Evolutionary conservation across 768 basidiomycete species (phyloP).

Genomic region (Tricholoma flavovirens): DNA sequence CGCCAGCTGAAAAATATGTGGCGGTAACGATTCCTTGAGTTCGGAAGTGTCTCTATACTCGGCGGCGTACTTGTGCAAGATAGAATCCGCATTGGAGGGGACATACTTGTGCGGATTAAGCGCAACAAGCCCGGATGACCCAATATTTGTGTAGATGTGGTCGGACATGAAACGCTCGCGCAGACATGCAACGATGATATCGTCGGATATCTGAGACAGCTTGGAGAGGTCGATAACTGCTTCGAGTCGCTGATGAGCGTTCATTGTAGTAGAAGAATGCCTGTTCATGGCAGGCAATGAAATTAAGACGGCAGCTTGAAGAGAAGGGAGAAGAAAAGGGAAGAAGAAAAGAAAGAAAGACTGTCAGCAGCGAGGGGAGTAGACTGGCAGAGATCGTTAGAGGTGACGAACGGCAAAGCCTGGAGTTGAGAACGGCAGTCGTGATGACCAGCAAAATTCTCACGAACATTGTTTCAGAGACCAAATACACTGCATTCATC

Average conservation of each 20-base stretch:
- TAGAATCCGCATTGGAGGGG: constrained; percentile 73
- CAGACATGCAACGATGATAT: constrained; percentile 77
- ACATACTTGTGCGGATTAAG: constrained; percentile 94
- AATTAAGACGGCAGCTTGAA: not conserved
- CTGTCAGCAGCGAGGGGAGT: not conserved
- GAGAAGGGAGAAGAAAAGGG: not conserved
- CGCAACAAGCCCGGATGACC: constrained; percentile 70
- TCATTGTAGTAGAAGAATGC: constrained; percentile 32
- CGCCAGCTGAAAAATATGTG: constrained; percentile 90
- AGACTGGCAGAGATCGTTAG: not conserved
- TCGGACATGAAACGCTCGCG: constrained; percentile 86
- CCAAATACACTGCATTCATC: not conserved
- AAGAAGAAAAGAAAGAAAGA: not conserved
- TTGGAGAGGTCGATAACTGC: constrained; percentile 62
- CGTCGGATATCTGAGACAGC: constrained; percentile 69
- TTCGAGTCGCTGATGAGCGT: constrained; percentile 66
- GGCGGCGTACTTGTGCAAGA: constrained; percentile 79
- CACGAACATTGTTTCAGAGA: not conserved
- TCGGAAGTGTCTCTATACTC: constrained; percentile 75
- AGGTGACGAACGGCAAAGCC: too few species aligned
- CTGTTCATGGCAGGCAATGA: constrained; percentile 22
- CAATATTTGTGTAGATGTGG: constrained; percentile 71
- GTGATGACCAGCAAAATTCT: not conserved
- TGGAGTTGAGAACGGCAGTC: not conserved
- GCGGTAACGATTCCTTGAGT: constrained; percentile 56